Evolutionary conservation across 495 filamentous ascomycete species (phyloP), one percentile per base, ranked within the genome.

Genomic region (Neurospora sp.): DNA sequence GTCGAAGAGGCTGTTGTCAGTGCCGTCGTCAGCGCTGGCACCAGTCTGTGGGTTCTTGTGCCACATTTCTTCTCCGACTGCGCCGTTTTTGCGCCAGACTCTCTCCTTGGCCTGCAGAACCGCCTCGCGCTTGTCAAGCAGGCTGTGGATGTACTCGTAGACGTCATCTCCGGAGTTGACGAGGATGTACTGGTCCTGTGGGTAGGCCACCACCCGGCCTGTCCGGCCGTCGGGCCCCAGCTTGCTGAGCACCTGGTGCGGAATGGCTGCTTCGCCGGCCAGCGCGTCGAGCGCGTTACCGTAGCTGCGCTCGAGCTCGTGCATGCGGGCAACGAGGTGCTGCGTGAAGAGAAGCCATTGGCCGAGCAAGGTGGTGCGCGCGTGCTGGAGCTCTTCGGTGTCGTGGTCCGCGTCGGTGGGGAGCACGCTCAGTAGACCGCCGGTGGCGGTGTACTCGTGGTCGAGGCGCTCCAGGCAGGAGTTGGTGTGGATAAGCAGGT

Each of bases 131-230:
- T 78, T 76, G 71, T 85, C 83, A n/a, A 88, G 81, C 71, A 85
- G 70, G 37, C 69, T 68, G 73, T 85, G 83, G 44, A 88, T 72
- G 53, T 79, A 79, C 12, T 70, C 70, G 41, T 82, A 84, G 2
- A 87, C 77, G 71, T 86, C 86, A 45, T 85, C 83, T 9, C 85
- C 85, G 0, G 82, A 78, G 73, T 87, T 87, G 42, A 79, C 84
- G 6, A 88, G 77, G n/a, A 88, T 77, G 76, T 80, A 88, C 37
- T 82, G 78, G 74, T 87, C 86, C 77, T 88, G 86, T 4, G 84
- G 84, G 71, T 80, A 85, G 8, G 81, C 81, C 38, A 85, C 74
- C 53, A 81, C 79, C 70, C 83, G 76, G 0, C 82, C 84, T 3
- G 74, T 73, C 6, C 81, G 79, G 12, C 75, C 83, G 22, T 83